These are phyloP conservation scores for Halteria grandinella DNA, from an alignment of 73 alveolate genomes.

Conservation along the genomic window DNA sequence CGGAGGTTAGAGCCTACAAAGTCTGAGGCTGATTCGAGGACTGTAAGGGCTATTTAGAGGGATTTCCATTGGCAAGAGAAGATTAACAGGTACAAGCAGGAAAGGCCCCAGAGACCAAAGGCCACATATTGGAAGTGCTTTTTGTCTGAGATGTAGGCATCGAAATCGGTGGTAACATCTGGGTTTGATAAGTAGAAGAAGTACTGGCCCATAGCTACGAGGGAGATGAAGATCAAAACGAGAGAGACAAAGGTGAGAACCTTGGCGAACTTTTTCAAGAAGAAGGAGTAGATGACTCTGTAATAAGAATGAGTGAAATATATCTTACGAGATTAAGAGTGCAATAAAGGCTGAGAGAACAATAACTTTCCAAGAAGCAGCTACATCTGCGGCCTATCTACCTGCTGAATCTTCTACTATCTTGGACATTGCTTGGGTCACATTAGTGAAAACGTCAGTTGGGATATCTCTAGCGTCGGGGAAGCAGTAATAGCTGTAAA, in stretches of 20 bases:
- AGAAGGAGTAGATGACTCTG: constrained; percentile 64
- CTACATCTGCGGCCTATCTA: constrained; percentile 29
- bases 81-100: constrained; percentile 70
- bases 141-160: constrained; percentile 1
- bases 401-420: constrained; percentile 24
- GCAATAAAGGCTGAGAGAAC: constrained; percentile 26
- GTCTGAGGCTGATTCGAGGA: constrained; percentile 91
- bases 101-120: constrained; percentile 62
- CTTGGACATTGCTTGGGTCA: background rate
- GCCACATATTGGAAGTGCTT: constrained; percentile 27
- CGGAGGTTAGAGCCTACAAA: constrained; percentile 79
- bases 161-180: constrained; percentile 64
- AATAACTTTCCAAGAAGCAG: constrained; percentile 16
- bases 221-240: constrained; percentile 16
- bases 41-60: constrained; percentile 93
- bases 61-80: constrained; percentile 88
- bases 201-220: constrained; percentile 51
- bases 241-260: constrained; percentile 63
- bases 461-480: constrained; percentile 28
- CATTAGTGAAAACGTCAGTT: background rate
- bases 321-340: constrained; percentile 13
- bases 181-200: constrained; percentile 73
- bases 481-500: constrained; percentile 17
- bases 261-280: constrained; percentile 64
- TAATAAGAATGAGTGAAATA: constrained; percentile 47